phyloP scores from a whole-genome alignment of 169 alveolate species.

The Hepatocystis sp. region DNA sequence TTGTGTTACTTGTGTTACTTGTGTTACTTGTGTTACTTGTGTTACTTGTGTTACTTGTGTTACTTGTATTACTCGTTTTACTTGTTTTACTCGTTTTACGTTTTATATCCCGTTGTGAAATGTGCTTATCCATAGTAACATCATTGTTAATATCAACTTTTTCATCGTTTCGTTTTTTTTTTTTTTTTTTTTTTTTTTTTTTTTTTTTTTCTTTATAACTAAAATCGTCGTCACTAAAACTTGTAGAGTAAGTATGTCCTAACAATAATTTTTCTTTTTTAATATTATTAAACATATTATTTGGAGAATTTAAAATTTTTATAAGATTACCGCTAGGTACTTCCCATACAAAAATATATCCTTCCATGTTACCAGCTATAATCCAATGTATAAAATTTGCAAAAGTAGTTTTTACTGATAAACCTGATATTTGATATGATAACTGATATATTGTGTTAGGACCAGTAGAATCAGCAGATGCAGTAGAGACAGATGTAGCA shows the following conservation, averaged over 20 bases:
- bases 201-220: too few species aligned
- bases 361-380: conserved; percentile 74
- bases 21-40: too few species aligned
- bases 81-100: too few species aligned
- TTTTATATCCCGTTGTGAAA: too few species aligned
- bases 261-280: conserved; percentile 3
- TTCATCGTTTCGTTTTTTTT: too few species aligned
- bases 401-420: conserved; percentile 70
- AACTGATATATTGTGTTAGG: not conserved
- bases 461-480: not conserved
- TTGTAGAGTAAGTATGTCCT: not conserved
- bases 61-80: too few species aligned
- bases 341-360: conserved; percentile 74
- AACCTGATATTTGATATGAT: conserved; percentile 70
- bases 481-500: not conserved
- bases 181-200: too few species aligned
- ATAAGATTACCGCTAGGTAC: conserved; percentile 73
- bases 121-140: too few species aligned
- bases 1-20: not conserved
- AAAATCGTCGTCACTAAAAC: not conserved
- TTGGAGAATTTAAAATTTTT: conserved; percentile 44
- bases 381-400: conserved; percentile 77
- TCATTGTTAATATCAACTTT: too few species aligned
- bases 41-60: too few species aligned
- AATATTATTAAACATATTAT: conserved; percentile 15